A percentile compares a stretch with the other conserved stretches of the same genome.
Conservation (phyloP, 139 green algal genomes). For the Chlorella sorokiniana region DNA sequence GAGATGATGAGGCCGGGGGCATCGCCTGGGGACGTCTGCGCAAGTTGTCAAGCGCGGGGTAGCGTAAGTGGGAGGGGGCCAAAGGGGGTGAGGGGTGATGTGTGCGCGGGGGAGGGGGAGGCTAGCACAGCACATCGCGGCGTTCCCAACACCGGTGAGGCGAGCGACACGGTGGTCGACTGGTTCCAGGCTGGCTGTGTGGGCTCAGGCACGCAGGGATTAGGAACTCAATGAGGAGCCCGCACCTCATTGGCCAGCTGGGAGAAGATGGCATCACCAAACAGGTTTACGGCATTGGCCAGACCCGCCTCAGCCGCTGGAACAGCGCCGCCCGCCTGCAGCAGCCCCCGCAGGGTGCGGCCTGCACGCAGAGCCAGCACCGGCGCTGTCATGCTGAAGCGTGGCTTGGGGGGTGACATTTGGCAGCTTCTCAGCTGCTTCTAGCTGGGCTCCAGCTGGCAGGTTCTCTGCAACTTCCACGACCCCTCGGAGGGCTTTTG, state of each 20-base stretch:
- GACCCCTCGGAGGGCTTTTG: too few species aligned
- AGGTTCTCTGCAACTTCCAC: too few species aligned
- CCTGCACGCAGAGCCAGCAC: too few species aligned
- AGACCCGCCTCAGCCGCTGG: neutral
- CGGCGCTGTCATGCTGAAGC: too few species aligned
- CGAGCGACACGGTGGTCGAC: neutral
- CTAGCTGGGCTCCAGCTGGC: too few species aligned
- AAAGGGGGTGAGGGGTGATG: neutral
- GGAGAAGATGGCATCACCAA: neutral
- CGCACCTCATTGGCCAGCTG: neutral
- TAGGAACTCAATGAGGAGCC: neutral
- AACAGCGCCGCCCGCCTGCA: too few species aligned
- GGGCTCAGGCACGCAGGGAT: neutral
- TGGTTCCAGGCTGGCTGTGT: too few species aligned
- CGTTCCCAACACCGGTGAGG: neutral
- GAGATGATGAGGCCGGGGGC: neutral
- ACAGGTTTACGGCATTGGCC: neutral
- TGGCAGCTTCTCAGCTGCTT: too few species aligned
- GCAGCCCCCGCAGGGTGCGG: too few species aligned
- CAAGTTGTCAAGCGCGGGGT: neutral
- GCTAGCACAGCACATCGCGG: too few species aligned
- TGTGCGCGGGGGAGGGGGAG: too few species aligned
- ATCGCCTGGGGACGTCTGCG: neutral
- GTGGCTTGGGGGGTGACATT: too few species aligned
- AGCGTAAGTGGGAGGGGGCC: neutral